Evolutionary conservation across 176 grass and related monocot genomes (phyloP), one percentile per base, ranked within the genome.

Genomic region (Saccharum officinarum): DNA sequence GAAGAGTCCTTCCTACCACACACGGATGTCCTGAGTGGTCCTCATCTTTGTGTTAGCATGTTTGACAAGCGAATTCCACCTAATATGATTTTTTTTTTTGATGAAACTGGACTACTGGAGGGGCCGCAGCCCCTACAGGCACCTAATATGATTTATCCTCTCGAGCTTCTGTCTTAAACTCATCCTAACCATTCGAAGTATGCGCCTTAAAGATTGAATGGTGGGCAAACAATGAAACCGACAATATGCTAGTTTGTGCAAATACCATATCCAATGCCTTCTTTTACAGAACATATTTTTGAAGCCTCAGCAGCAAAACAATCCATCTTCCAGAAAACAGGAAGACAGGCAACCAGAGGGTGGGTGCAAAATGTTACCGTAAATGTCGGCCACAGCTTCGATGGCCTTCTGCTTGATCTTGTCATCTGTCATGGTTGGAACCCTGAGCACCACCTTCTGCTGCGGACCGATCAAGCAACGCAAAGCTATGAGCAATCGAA

Each of bases 361-460:
- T 28, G 23, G 16, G 23, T 31, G 26, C 66, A 80, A 9, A 70
- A n/a, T 83, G 5, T 70, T 89, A 98, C 96, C 91, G 0, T 95
- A 95, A 67, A 95, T 94, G 15, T 98, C 93, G 0, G 91, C 91
- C 22, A 94, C 89, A 47, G 89, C 89, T 94, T 94, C 93, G 5
- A 98, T 95, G 64, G 93, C 91, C 80, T 94, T 98, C 88, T 98
- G 93, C 87, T 98, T 95, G 14, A 80, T 89, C 87, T 90, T 98
- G 52, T 92, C 91, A 47, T 98, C 89, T 39, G 87, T 91, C 96
- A 98, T 98, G 63, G 96, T 78, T 38, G 89, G 85, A 87, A 98
- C 84, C 85, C 86, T 87, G 38, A 95, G 23, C 49, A 98, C 81
- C 67, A 98, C 93, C 89, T 95, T 98, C 66, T 94, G 91, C 88